Evolutionary conservation across 2,329 filamentous ascomycete genomes (phyloP).

Genomic region (Aspergillus sp.): DNA sequence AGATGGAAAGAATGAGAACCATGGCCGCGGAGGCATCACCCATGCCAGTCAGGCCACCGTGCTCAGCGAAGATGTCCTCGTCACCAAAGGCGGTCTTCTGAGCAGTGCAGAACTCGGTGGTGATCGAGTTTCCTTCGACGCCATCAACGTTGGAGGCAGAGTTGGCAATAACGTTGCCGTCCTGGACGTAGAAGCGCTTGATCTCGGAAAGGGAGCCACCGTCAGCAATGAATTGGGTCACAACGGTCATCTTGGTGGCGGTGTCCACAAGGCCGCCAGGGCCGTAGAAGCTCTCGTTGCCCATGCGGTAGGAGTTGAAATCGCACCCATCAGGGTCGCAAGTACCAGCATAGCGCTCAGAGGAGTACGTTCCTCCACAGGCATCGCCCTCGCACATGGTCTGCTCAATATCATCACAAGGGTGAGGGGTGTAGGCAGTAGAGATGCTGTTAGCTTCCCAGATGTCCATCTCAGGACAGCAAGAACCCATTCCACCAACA

Average conservation of each 20-base stretch:
- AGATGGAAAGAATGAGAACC: slow-evolving; percentile 61
- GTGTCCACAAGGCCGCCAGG: slow-evolving; percentile 59
- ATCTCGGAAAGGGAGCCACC: slow-evolving; percentile 56
- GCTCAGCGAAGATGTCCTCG: slow-evolving; percentile 51
- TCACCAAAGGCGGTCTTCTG: slow-evolving; percentile 59
- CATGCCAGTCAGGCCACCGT: slow-evolving; percentile 58
- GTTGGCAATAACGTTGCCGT: slow-evolving; percentile 60
- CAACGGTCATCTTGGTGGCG: slow-evolving; percentile 59
- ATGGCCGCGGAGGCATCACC: slow-evolving; percentile 54
- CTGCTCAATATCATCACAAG: slow-evolving; percentile 54
- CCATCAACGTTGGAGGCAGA: slow-evolving; percentile 47
- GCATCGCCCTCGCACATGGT: slow-evolving; percentile 50
- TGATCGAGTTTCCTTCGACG: slow-evolving; percentile 55
- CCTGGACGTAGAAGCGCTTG: slow-evolving; percentile 65
- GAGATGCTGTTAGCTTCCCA: slow-evolving; percentile 69
- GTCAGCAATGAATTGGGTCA: slow-evolving; percentile 65
- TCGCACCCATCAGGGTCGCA: slow-evolving; percentile 72
- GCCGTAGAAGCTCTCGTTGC: slow-evolving; percentile 64
- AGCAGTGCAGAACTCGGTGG: slow-evolving; percentile 55
- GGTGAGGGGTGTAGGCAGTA: slow-evolving; percentile 64
- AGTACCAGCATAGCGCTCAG: slow-evolving; percentile 57
- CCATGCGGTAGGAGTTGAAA: slow-evolving; percentile 68
- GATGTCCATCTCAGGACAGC: slow-evolving; percentile 68
- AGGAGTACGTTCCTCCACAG: slow-evolving; percentile 55
- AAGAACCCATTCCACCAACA: slow-evolving; percentile 55